Percentiles rank a stretch among this genome's conserved stretches.
Conservation (phyloP, 75 land plant genomes). For the Pinus tabuliformis region DNA sequence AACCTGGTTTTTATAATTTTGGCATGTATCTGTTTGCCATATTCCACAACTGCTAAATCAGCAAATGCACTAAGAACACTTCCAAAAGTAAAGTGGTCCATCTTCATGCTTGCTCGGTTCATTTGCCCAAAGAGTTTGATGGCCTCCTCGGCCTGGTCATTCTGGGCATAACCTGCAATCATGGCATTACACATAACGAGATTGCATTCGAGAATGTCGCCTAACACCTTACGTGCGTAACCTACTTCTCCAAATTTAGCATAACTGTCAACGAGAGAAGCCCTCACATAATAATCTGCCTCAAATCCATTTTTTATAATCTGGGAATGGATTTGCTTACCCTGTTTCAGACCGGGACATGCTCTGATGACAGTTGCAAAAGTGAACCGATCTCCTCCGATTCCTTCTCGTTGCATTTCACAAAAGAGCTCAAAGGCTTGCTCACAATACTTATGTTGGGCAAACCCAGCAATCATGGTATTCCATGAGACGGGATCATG, state of each 20-base stretch:
- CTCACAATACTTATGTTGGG: constrained; percentile 10
- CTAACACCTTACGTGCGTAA: constrained; percentile 20
- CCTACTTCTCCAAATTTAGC: neutral
- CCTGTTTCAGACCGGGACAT: neutral
- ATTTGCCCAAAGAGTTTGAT: constrained; percentile 23
- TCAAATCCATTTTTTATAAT: constrained; percentile 6
- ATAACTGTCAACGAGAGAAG: constrained; percentile 21
- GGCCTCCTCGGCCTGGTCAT: constrained; percentile 26
- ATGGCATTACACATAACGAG: constrained; percentile 46
- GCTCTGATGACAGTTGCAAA: constrained; percentile 12
- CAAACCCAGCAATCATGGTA: constrained; percentile 17
- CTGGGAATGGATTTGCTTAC: neutral
- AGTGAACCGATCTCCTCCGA: constrained; percentile 9
- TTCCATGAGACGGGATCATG: constrained; percentile 14
- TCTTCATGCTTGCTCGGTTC: constrained; percentile 3
- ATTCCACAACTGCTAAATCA: constrained; percentile 18
- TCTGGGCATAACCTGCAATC: constrained; percentile 30
- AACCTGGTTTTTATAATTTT: constrained; percentile 28
- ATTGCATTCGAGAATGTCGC: constrained; percentile 32
- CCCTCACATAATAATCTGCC: constrained; percentile 10
- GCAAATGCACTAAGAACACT: constrained; percentile 51
- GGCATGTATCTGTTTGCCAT: constrained; percentile 47
- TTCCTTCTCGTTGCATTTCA: constrained; percentile 23
- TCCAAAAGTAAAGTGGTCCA: constrained; percentile 49
- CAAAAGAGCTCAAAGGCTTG: constrained; percentile 19